Base-by-base conservation (phyloP, 2,329 filamentous ascomycete genomes). In the Neoarthrinium moseri region DNA sequence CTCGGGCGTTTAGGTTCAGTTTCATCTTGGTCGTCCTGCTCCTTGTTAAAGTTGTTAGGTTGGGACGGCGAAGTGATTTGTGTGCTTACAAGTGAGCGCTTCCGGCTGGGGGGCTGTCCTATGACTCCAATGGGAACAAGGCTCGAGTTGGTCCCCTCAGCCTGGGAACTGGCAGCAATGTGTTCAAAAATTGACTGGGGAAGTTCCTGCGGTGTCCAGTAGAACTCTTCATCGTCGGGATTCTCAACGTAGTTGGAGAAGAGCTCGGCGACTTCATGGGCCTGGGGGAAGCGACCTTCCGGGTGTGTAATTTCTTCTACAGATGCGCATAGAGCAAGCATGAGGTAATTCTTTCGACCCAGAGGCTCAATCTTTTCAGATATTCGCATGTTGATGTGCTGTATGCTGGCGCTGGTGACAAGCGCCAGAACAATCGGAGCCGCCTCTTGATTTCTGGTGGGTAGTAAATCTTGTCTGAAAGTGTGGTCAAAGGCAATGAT, bases 401-500 rank as follows among this genome's bases (percentile, higher is more conserved):
- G 78, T 29, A 82, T 70, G 2, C 78, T 77, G 51, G 75, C 71
- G 3, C 68, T 72, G 5, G 70, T 74, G 5, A 76, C 72, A 5
- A 83, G 66, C 0, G 66, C 64, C 45, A 83, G 56, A 2, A 78
- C 60, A n/a, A 78, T 55, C 0, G 74, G 75, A 32, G 61, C 59
- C 23, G 50, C 37, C 17, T 53, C 51, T 11, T 50, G 51, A 15
- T 59, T 27, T 12, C 55, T 63, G 39, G 41, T 59, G 49, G 45
- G 62, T 33, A 49, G 58, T 45, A 61, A 55, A 15, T 57, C 62
- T 3, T 60, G 61, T 21, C 66, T 63, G 35, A 77, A 78, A 2
- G 67, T 69, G 52, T 75, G 68, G 48, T 83, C 79, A 47, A 76
- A 83, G 15, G 71, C 74, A 46, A 83, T 70, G 37, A 82, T 68